Conservation (phyloP, 2,329 filamentous ascomycete genomes). For the Colletotrichum cuscutae region DNA sequence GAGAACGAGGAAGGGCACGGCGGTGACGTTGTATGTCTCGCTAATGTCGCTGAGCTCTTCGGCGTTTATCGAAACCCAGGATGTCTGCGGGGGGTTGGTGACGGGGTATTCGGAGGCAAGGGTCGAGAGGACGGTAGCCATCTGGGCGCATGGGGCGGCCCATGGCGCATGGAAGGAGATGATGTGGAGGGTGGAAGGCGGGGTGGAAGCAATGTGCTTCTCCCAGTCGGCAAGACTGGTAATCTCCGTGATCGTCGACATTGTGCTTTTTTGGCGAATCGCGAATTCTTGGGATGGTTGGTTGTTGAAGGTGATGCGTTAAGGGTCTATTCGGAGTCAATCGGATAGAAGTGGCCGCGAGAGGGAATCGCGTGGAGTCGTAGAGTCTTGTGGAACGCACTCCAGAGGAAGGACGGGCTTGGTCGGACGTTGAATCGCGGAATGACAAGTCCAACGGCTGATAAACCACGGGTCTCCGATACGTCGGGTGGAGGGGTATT, state of each 20-base stretch:
- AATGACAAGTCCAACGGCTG: conserved; percentile 28
- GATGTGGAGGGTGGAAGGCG: conserved; percentile 78
- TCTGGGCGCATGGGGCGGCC: conserved; percentile 96
- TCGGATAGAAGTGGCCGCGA: not conserved
- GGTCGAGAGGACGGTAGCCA: conserved; percentile 85
- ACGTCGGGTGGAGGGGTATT: conserved; percentile 23
- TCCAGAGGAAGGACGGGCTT: not conserved
- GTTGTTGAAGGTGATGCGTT: not conserved
- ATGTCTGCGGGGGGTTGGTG: conserved; percentile 72
- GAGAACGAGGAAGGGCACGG: conserved; percentile 91
- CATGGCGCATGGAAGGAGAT: conserved; percentile 97
- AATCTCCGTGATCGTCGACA: conserved; percentile 84
- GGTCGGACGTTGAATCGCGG: conserved; percentile 23
- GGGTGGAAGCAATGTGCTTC: conserved; percentile 71
- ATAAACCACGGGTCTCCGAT: conserved; percentile 34
- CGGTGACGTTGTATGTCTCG: conserved; percentile 92
- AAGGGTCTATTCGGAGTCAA: not conserved
- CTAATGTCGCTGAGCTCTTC: conserved; percentile 93
- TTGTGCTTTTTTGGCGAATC: conserved; percentile 47
- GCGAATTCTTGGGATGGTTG: not conserved
- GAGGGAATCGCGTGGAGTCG: conserved; percentile 10
- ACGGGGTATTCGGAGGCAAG: conserved; percentile 88
- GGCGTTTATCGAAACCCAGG: conserved; percentile 92
- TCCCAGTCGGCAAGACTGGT: conserved; percentile 79
- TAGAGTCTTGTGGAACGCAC: conserved; percentile 3